Percentiles rank a stretch among this genome's conserved stretches.
Evolutionary conservation across 306 rosid species (phyloP).

Genomic region (Casuarina cunninghamiana): DNA sequence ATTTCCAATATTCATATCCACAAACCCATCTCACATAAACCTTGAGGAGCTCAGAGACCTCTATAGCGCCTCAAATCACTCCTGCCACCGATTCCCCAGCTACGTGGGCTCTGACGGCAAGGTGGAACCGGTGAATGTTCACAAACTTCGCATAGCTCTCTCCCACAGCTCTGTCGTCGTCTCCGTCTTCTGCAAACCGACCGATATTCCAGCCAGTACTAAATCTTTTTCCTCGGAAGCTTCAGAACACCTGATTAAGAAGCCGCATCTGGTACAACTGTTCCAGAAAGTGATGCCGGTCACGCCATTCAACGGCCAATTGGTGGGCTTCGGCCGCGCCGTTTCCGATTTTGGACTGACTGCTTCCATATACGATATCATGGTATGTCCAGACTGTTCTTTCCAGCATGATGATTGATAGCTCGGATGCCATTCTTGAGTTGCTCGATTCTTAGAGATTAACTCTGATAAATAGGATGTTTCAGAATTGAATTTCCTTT

Average conservation of each 20-base stretch:
- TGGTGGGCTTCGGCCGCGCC: constrained; percentile 88
- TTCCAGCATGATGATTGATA: neutral
- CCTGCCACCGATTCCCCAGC: constrained; percentile 45
- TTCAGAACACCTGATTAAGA: neutral
- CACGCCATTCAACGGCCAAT: constrained; percentile 48
- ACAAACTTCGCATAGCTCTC: constrained; percentile 66
- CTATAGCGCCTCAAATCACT: constrained; percentile 55
- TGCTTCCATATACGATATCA: constrained; percentile 76
- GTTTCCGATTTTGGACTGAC: constrained; percentile 78
- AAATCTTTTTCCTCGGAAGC: constrained; percentile 16
- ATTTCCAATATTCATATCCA: constrained; percentile 64
- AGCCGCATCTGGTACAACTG: constrained; percentile 36
- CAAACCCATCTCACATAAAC: constrained; percentile 48
- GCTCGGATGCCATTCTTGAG: neutral
- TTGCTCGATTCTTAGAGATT: neutral
- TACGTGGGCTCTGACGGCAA: constrained; percentile 17
- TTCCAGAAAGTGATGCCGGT: constrained; percentile 47
- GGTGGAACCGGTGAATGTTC: constrained; percentile 45
- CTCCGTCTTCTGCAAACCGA: constrained; percentile 69
- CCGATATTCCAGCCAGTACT: constrained; percentile 8
- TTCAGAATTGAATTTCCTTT: neutral
- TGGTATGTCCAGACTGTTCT: constrained; percentile 42
- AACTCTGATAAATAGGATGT: neutral
- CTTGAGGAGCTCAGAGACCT: constrained; percentile 53
- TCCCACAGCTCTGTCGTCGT: constrained; percentile 66